Evolutionary conservation across 495 filamentous ascomycete species (phyloP), one percentile per base, ranked within the genome.

Genomic region (Penicillium diatomitis): DNA sequence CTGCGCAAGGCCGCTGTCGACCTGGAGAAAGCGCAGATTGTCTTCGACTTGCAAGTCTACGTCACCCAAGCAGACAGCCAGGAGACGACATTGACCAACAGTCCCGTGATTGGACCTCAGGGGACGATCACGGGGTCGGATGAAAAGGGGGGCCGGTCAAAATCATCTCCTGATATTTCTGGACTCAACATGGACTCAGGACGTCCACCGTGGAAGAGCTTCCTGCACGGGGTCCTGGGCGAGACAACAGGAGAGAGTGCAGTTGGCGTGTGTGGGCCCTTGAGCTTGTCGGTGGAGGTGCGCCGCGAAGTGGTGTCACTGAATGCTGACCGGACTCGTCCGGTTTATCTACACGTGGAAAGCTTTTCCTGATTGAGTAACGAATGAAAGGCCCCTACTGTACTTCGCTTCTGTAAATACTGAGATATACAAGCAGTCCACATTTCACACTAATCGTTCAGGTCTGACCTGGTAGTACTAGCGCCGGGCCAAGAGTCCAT

Each of bases 241-340:
- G 35, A 37, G 11, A 43, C 42, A 5, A 27, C 32, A 31, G 49
- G 49, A 3, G 49, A 51, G 32, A 46, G 33, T 12, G 49, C 33
- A 12, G 42, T 51, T 11, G 43, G 32, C 8, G 49, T 51, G 10
- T 51, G 49, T 48, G 45, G 50, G 3, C 44, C 45, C 10, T 27
- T 32, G 20, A 37, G 35, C 11, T 11, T 37, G 8, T 37, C 6
- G 11, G 35, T 37, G 8, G 35, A 37, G 35, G 6, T 37, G 3
- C 35, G 35, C 35, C 8, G 11, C 4, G 35, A 37, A 7, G 35
- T 37, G 8, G 35, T 37, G 4, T 4, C 4, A 11, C 6, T 37
- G 6, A 37, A 11, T 8, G 35, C 35, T 11, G 3, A 37, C 6
- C 35, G 35, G 35, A 11, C 6, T 9, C 35, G 35, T 9, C 35